These are phyloP conservation scores for Magnolia kwangsiensis DNA, from an alignment of 164 flowering plant genomes.

Conservation along the genomic window DNA sequence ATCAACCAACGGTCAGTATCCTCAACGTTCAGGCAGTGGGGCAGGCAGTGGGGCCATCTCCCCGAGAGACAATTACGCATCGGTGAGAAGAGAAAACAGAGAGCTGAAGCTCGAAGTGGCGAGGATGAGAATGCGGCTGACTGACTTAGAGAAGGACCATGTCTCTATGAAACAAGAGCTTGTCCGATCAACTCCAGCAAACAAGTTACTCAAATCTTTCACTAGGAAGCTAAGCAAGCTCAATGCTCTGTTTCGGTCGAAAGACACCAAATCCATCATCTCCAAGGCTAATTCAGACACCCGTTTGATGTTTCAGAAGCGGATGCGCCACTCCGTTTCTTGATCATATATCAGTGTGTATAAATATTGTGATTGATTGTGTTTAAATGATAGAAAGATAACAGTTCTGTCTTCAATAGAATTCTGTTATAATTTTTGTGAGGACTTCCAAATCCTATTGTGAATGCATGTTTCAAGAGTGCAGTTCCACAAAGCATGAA, in stretches of 20 bases:
- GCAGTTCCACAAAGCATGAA: neutral
- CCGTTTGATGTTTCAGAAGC: constrained; percentile 64
- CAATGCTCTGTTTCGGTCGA: constrained; percentile 52
- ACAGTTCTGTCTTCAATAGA: too few species aligned
- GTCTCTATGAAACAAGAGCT: constrained; percentile 93
- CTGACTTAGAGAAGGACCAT: constrained; percentile 92
- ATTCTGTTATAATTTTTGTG: too few species aligned
- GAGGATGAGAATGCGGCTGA: constrained; percentile 96
- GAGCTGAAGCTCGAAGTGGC: constrained; percentile 96
- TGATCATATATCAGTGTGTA: constrained; percentile 8
- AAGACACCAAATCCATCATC: constrained; percentile 36
- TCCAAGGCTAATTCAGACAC: constrained; percentile 54
- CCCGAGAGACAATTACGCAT: constrained; percentile 94
- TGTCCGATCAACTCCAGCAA: constrained; percentile 69
- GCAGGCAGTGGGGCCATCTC: constrained; percentile 95
- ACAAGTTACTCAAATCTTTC: constrained; percentile 68
- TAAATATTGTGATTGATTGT: constrained; percentile 28
- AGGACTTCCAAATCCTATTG: neutral
- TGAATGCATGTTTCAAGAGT: neutral
- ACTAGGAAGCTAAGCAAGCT: constrained; percentile 66
- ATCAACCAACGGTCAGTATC: constrained; percentile 47
- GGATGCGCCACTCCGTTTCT: constrained; percentile 62
- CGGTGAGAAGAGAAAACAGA: constrained; percentile 91
- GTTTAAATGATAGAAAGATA: neutral
- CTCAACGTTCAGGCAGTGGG: constrained; percentile 77